Evolutionary conservation across 768 basidiomycete species (phyloP), one percentile per base, ranked within the genome.

Genomic region (Amanita jacksonii): DNA sequence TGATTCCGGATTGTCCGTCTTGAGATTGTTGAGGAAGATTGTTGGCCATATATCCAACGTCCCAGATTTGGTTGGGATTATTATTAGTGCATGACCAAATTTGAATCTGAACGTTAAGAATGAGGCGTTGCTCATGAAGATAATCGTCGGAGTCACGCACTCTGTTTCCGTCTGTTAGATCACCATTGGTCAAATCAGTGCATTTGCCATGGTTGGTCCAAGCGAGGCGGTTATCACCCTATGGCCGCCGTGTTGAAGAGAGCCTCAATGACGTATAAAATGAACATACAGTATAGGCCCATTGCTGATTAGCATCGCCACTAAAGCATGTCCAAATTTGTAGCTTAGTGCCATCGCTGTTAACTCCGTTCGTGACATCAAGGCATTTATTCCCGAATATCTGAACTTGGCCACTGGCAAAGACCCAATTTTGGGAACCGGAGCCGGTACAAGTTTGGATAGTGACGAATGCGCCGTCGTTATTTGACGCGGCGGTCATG

Each of bases 1-100:
- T 84, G 25, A 73, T 76, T 15, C 81, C 82, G 31, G 60, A 62
- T 54, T 85, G 85, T 8, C 72, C 80, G 27, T 70, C 60, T 57
- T 85, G 75, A 7, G 74, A 70, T 10, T 67, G 67, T 31, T 61
- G 45, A 15, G 78, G 73, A 15, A 73, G 66, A 22, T 54, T 49
- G 46, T 55, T 63, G 44, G 57, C 54, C 22, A 61, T 58, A 55
- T 76, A 77, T 2, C 74, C 73, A 2, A 67, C 60, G 51, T 73
- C 69, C 74, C 75, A 76, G 47, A 69, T 52, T 54, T 77, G 74
- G 52, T 75, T 75, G n/a, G 64, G 49, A 53, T 67, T 72, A 31
- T 56, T 54, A 46, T 54, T 25, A 23, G 50, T 54, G 57, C 74
- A 76, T 20, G 49, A 48, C 67, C 69, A 76, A 40, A 74, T 56